Evolutionary conservation across 352 stramenopile species (phyloP).

Genomic region (Phytophthora hybrid): DNA sequence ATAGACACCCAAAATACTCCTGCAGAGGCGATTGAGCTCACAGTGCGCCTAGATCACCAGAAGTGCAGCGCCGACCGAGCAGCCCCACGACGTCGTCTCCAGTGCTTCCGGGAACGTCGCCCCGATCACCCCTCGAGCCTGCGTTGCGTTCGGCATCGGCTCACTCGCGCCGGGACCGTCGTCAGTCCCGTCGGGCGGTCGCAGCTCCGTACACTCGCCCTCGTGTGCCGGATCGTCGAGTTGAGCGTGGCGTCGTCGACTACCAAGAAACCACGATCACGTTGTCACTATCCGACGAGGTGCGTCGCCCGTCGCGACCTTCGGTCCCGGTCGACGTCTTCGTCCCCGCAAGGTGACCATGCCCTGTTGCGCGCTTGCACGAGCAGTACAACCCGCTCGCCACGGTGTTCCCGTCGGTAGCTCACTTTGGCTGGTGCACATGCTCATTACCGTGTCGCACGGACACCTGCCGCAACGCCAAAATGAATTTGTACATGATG

Average conservation of each 20-base stretch:
- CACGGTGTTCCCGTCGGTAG: constrained; percentile 4
- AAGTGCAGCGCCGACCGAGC: too few relatives aligned
- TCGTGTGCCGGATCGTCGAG: neutral
- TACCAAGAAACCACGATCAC: neutral
- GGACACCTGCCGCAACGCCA: neutral
- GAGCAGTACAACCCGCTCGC: neutral
- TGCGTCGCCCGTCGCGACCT: neutral
- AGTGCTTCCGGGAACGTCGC: too few relatives aligned
- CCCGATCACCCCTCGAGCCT: neutral
- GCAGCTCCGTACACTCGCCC: neutral
- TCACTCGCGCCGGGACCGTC: neutral
- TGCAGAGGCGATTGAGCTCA: too few relatives aligned
- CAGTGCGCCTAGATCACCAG: too few relatives aligned
- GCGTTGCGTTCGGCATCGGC: neutral
- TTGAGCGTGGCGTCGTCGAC: neutral
- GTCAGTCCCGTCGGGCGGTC: neutral
- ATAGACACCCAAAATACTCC: too few relatives aligned
- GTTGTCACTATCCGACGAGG: neutral
- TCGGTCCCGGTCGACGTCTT: neutral
- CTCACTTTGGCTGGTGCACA: constrained; percentile 6
- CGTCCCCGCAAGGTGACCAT: constrained; percentile 1
- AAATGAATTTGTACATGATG: too few relatives aligned
- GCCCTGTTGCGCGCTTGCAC: neutral
- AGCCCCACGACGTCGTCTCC: too few relatives aligned
- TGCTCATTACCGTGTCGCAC: neutral